Conservation (phyloP, 2,329 filamentous ascomycete species). For the Penicillium sp. region DNA sequence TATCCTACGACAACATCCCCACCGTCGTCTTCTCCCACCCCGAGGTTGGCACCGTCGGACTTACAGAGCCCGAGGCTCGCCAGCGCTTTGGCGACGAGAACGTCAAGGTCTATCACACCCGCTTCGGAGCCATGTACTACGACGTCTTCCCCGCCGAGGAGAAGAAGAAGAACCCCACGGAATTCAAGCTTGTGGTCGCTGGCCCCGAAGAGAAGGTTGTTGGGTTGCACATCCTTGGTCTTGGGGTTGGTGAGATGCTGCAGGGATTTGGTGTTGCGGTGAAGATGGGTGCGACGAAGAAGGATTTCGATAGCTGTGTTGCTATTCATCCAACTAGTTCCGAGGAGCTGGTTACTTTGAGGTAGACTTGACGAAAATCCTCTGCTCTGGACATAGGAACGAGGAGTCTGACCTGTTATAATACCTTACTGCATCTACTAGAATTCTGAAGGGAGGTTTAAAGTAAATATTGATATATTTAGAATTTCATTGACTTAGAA, state of each 20-base stretch:
- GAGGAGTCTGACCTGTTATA: neutral
- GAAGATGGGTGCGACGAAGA: conserved; percentile 81
- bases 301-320: conserved; percentile 74
- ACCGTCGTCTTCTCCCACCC: conserved; percentile 60
- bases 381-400: neutral
- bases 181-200: conserved; percentile 57
- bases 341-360: conserved; percentile 70
- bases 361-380: conserved; percentile 43
- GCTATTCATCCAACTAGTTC: conserved; percentile 79
- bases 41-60: conserved; percentile 54
- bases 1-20: conserved; percentile 57
- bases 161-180: conserved; percentile 55
- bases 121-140: conserved; percentile 57
- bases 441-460: neutral
- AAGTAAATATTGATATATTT: too few species aligned
- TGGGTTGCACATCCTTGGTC: conserved; percentile 55
- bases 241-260: conserved; percentile 66
- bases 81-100: conserved; percentile 54
- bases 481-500: too few species aligned
- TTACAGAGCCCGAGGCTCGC: conserved; percentile 56
- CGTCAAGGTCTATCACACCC: conserved; percentile 56
- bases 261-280: conserved; percentile 77
- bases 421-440: neutral
- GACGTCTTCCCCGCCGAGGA: conserved; percentile 53
- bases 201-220: conserved; percentile 57